Evolutionary conservation across 2,329 filamentous ascomycete genomes (phyloP).

Genomic region (Cytospora piceicola): DNA sequence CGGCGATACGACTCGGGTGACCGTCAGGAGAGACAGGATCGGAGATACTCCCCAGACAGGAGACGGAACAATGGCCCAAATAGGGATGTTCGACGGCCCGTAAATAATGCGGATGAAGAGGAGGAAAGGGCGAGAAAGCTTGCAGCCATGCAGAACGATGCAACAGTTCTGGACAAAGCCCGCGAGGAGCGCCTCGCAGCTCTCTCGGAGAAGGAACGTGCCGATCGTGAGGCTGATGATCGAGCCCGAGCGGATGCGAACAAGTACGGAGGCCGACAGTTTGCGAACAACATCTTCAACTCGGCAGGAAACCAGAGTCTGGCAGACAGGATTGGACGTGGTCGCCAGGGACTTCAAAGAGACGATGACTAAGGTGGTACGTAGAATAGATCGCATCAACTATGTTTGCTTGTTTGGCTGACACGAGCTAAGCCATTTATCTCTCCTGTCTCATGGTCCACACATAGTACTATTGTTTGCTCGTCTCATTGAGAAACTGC

Average conservation of each 20-base stretch:
- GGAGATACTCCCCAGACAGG: constrained; percentile 21
- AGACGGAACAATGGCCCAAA: constrained; percentile 26
- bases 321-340: constrained; percentile 55
- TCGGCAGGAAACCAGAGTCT: constrained; percentile 58
- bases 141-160: constrained; percentile 74
- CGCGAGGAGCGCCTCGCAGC: constrained; percentile 69
- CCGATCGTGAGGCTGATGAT: constrained; percentile 69
- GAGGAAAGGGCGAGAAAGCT: constrained; percentile 69
- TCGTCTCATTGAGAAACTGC: neutral
- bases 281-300: constrained; percentile 66
- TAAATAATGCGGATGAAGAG: constrained; percentile 41
- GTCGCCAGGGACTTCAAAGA: constrained; percentile 48
- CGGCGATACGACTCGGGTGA: constrained; percentile 17
- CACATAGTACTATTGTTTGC: neutral
- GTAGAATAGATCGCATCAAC: constrained; percentile 8
- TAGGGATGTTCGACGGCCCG: constrained; percentile 24
- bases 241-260: constrained; percentile 59
- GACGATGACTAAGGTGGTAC: constrained; percentile 47
- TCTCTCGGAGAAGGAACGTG: constrained; percentile 67
- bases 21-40: constrained; percentile 12
- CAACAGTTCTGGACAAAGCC: constrained; percentile 70
- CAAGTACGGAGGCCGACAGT: constrained; percentile 66
- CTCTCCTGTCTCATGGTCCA: neutral
- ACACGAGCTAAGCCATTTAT: constrained; percentile 5
- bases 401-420: constrained; percentile 2